Conservation (phyloP, 2,329 filamentous ascomycete species). For the Coniochaeta pulveracea region DNA sequence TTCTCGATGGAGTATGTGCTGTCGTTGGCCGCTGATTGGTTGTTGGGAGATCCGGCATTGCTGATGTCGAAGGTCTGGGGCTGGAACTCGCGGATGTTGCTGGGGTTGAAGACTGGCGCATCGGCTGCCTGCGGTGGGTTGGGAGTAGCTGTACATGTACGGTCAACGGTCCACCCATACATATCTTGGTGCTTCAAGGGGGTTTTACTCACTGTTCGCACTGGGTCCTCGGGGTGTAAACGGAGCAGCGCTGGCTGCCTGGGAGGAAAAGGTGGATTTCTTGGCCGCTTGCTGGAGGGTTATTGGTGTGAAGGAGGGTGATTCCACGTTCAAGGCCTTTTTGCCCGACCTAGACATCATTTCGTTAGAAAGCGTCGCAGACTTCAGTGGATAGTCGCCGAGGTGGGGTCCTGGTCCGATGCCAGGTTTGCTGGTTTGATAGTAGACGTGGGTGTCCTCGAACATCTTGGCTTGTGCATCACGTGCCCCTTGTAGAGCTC, state of each 20-base stretch:
- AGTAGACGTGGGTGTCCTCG: too few relatives aligned
- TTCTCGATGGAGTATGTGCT: slow-evolving; percentile 46
- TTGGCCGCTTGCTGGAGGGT: slow-evolving; percentile 37
- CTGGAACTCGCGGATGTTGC: slow-evolving; percentile 47
- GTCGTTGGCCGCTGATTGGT: slow-evolving; percentile 37
- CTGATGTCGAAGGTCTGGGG: slow-evolving; percentile 40
- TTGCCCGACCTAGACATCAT: slow-evolving; percentile 34
- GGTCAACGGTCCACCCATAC: too few relatives aligned
- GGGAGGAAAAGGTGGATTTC: slow-evolving; percentile 72
- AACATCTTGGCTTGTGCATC: too few relatives aligned
- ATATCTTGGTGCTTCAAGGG: slow-evolving; percentile 13
- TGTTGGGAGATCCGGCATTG: slow-evolving; percentile 30
- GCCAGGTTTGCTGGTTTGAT: too few relatives aligned
- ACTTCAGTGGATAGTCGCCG: neutral
- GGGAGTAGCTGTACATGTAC: slow-evolving; percentile 24
- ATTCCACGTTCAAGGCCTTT: slow-evolving; percentile 87
- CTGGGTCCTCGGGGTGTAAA: slow-evolving; percentile 62
- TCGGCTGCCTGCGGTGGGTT: slow-evolving; percentile 20
- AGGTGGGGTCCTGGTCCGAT: too few relatives aligned
- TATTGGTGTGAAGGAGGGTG: slow-evolving; percentile 82
- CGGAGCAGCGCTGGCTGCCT: slow-evolving; percentile 77
- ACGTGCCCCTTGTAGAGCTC: too few relatives aligned
- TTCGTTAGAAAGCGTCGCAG: slow-evolving; percentile 13
- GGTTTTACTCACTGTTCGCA: slow-evolving; percentile 18
- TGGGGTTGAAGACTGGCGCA: slow-evolving; percentile 38